These are phyloP conservation scores for Fistulifera pelliculosa DNA, from an alignment of 108 stramenopile species.

Conservation along the genomic window DNA sequence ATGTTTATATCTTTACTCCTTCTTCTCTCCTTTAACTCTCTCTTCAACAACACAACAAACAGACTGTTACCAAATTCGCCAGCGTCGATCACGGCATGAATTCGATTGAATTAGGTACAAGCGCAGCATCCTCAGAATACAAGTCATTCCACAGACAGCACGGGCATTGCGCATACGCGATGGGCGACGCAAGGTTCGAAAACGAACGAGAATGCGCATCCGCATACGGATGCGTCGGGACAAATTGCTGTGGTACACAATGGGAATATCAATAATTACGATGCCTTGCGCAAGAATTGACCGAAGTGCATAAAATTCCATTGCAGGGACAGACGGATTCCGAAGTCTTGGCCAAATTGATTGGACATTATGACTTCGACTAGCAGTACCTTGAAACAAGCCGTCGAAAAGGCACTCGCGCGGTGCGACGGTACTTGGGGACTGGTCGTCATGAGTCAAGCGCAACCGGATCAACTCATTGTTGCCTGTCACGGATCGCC, in stretches of 20 bases:
- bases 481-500: slow-evolving; percentile 99
- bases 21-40: neutral
- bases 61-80: slow-evolving; percentile 90
- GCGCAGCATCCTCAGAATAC: slow-evolving; percentile 42
- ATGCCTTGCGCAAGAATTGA: slow-evolving; percentile 79
- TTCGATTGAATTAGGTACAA: slow-evolving; percentile 80
- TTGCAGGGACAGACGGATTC: slow-evolving; percentile 96
- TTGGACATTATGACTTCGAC: slow-evolving; percentile 73
- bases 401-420: slow-evolving; percentile 77
- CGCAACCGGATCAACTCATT: slow-evolving; percentile 84
- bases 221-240: slow-evolving; percentile 87
- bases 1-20: neutral
- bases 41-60: neutral
- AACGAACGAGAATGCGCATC: slow-evolving; percentile 97
- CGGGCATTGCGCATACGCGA: slow-evolving; percentile 98
- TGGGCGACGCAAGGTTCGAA: slow-evolving; percentile 99
- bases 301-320: slow-evolving; percentile 56
- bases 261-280: slow-evolving; percentile 94
- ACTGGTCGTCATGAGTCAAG: slow-evolving; percentile 72
- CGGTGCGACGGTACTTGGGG: slow-evolving; percentile 95
- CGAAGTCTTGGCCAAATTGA: slow-evolving; percentile 96
- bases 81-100: slow-evolving; percentile 89
- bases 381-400: slow-evolving; percentile 38
- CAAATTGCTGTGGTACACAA: slow-evolving; percentile 98
- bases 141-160: slow-evolving; percentile 35